phyloP scores from a whole-genome alignment of 257 asterid species.

The Solanum commersonii region DNA sequence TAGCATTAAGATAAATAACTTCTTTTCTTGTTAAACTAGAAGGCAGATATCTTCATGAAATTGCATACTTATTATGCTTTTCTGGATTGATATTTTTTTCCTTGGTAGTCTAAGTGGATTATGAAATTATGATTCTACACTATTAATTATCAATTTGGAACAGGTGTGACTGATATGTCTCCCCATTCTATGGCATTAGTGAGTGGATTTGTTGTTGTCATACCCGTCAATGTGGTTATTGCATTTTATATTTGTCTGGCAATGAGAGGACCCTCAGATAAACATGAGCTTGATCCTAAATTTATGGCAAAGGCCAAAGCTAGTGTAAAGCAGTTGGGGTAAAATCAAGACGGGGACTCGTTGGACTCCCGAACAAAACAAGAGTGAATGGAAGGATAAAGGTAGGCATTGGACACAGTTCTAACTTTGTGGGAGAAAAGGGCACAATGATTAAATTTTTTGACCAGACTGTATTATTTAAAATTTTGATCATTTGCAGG shows the following conservation, averaged over 20 bases:
- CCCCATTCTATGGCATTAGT: slow-evolving; percentile 50
- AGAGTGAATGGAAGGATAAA: slow-evolving; percentile 11
- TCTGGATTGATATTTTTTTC: neutral
- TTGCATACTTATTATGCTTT: neutral
- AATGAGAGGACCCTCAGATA: slow-evolving; percentile 74
- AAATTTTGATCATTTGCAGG: neutral
- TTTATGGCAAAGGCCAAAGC: slow-evolving; percentile 66
- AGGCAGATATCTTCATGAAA: neutral
- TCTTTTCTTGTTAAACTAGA: neutral
- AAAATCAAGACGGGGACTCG: slow-evolving; percentile 13
- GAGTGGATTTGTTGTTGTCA: slow-evolving; percentile 79
- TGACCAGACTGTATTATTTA: neutral
- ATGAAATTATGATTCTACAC: neutral
- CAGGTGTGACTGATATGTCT: slow-evolving; percentile 54
- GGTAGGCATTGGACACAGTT: neutral
- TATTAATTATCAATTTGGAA: slow-evolving; percentile 1
- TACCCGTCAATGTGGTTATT: slow-evolving; percentile 78
- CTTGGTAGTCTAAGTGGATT: neutral
- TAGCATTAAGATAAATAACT: neutral
- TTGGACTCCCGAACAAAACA: slow-evolving; percentile 25
- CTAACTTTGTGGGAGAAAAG: neutral
- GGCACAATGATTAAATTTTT: neutral
- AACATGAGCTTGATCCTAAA: slow-evolving; percentile 74
- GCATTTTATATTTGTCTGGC: slow-evolving; percentile 66
- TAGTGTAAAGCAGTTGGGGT: slow-evolving; percentile 32